Evolutionary conservation across 1,284 basidiomycete species (phyloP).

Genomic region (Malassezia caprae): DNA sequence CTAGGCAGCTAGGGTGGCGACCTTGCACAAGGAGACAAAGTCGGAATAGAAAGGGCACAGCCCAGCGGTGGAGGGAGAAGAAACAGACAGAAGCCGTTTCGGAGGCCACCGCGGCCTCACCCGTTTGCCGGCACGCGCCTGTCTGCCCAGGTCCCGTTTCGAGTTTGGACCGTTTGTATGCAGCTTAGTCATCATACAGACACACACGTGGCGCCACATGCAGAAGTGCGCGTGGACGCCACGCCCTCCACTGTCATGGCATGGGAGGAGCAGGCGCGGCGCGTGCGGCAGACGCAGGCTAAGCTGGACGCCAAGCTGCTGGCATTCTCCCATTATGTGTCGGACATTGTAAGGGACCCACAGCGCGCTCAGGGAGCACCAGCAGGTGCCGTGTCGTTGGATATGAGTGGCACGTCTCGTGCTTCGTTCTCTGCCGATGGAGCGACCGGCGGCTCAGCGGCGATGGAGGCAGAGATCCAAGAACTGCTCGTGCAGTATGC

Average conservation of each 20-base stretch:
- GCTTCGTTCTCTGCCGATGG: slow-evolving; percentile 6
- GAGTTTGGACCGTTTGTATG: neutral
- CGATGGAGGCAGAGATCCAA: slow-evolving; percentile 67
- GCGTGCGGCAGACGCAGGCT: slow-evolving; percentile 14
- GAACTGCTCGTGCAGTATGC: slow-evolving; percentile 56
- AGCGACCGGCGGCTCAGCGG: slow-evolving; percentile 25
- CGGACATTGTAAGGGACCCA: neutral
- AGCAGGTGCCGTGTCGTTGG: neutral
- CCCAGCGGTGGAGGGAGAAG: neutral
- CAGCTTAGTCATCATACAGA: neutral
- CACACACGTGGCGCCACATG: neutral
- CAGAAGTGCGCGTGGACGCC: neutral
- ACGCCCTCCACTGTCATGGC: slow-evolving; percentile 6
- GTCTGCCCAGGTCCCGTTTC: neutral
- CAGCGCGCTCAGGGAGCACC: neutral
- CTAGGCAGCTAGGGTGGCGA: neutral
- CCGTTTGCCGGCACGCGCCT: neutral
- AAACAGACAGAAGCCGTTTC: neutral
- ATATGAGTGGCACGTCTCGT: slow-evolving; percentile 7
- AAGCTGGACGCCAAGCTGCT: slow-evolving; percentile 12
- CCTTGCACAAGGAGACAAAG: neutral
- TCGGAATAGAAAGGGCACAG: neutral
- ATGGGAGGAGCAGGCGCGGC: slow-evolving; percentile 14
- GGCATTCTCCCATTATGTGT: slow-evolving; percentile 10
- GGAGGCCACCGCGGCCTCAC: neutral